Evolutionary conservation across 306 rosid species (phyloP).

Genomic region (Quercus robur): DNA sequence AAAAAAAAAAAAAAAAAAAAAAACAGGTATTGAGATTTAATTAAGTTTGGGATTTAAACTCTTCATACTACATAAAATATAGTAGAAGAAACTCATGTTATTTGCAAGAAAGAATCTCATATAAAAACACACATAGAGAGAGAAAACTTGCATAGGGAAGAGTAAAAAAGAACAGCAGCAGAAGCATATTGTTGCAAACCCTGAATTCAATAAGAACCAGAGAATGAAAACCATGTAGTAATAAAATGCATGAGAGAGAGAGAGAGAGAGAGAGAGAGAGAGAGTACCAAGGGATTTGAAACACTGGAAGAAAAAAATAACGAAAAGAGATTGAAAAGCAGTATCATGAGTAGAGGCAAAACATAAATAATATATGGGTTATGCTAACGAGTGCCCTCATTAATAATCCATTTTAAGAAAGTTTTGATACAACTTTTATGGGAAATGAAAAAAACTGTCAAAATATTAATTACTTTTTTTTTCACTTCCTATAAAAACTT

Average conservation of each 20-base stretch:
- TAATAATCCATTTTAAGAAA: too few species aligned
- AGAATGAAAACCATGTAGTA: not conserved
- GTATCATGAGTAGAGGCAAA: too few species aligned
- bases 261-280: not conserved
- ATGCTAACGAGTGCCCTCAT: too few species aligned
- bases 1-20: too few species aligned
- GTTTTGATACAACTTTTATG: too few species aligned
- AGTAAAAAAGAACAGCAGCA: constrained; percentile 14
- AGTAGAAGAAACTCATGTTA: not conserved
- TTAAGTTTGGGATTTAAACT: not conserved
- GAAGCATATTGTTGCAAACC: constrained; percentile 11
- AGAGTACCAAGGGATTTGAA: not conserved
- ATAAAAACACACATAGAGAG: not conserved
- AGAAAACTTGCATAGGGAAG: constrained; percentile 24
- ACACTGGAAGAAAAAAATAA: not conserved
- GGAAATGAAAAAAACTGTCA: too few species aligned
- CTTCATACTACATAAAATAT: not conserved
- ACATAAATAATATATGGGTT: too few species aligned
- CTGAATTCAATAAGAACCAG: not conserved
- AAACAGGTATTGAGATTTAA: not conserved
- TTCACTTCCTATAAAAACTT: too few species aligned
- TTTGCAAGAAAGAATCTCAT: not conserved
- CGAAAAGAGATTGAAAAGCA: not conserved
- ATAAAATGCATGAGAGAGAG: not conserved
- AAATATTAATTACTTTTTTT: too few species aligned